Evolutionary conservation across 768 basidiomycete genomes (phyloP).

Genomic region (Lentinula aciculospora): DNA sequence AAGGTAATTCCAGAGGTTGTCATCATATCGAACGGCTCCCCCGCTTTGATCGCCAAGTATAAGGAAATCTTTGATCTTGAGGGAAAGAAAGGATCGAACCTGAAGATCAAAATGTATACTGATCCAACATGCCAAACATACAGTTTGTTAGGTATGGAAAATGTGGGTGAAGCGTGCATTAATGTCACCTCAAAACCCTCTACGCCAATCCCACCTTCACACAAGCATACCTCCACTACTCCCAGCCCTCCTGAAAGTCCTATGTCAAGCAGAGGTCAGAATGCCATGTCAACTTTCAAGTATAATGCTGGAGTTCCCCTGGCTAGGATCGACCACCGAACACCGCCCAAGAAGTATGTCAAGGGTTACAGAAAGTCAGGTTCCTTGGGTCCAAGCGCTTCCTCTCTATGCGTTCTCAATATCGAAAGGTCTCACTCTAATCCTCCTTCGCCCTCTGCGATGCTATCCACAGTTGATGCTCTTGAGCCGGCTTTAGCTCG

Average conservation of each 20-base stretch:
- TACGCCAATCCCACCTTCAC: background rate
- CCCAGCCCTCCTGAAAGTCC: background rate
- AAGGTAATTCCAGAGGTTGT: conserved; percentile 38
- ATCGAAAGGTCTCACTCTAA: background rate
- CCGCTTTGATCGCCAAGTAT: conserved; percentile 73
- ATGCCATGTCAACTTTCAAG: conserved; percentile 7
- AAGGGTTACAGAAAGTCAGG: conserved; percentile 3
- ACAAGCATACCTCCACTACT: background rate
- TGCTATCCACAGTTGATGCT: conserved; percentile 6
- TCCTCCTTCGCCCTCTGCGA: background rate
- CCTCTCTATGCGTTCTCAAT: no score
- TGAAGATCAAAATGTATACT: conserved; percentile 72
- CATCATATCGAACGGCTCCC: conserved; percentile 76
- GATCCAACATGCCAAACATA: conserved; percentile 72
- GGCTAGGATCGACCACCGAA: background rate
- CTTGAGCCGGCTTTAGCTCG: background rate
- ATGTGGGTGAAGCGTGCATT: background rate
- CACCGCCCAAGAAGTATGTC: background rate
- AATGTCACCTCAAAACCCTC: background rate
- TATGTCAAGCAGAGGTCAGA: background rate
- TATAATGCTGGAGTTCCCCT: conserved; percentile 10
- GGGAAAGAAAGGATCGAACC: conserved; percentile 11
- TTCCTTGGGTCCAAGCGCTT: no score
- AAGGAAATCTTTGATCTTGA: conserved; percentile 56
- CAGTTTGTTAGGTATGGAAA: conserved; percentile 67